These are phyloP conservation scores for Ascoidea rubescens DNA, from an alignment of 805 yeast genomes.

Conservation along the genomic window DNA sequence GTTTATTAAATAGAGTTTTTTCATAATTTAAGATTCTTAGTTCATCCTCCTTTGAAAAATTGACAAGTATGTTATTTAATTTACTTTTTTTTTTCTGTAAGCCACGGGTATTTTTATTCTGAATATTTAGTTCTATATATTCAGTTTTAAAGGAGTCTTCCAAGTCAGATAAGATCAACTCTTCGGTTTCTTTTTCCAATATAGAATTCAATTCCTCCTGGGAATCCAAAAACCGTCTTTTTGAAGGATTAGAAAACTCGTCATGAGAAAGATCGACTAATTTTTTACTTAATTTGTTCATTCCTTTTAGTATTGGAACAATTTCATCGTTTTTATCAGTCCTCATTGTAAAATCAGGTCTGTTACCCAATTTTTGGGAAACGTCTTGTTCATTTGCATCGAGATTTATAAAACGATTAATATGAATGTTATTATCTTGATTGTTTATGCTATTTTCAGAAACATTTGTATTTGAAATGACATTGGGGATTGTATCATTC, in stretches of 20 bases:
- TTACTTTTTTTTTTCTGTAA: conserved; percentile 13
- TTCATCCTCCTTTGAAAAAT: background rate
- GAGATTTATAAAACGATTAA: conserved; percentile 63
- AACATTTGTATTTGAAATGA: conserved; percentile 3
- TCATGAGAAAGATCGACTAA: conserved; percentile 49
- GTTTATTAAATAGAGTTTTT: background rate
- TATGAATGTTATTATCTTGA: conserved; percentile 27
- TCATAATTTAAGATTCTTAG: background rate
- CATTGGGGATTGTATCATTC: conserved; percentile 5
- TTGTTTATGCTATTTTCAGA: conserved; percentile 20
- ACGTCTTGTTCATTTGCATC: conserved; percentile 75
- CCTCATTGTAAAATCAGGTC: conserved; percentile 83
- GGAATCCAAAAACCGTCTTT: conserved; percentile 9
- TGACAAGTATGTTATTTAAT: conserved; percentile 10
- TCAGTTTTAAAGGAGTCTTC: conserved; percentile 32
- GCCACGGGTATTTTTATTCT: conserved; percentile 9
- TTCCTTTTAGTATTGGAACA: conserved; percentile 65
- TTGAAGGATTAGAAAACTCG: conserved; percentile 23
- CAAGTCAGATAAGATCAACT: conserved; percentile 36
- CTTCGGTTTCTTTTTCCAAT: conserved; percentile 25
- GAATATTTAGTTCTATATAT: conserved; percentile 35
- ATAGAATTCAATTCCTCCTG: conserved; percentile 23
- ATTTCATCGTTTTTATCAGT: conserved; percentile 35
- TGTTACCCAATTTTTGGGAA: conserved; percentile 60
- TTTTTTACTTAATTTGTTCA: conserved; percentile 77